Evolutionary conservation across 805 yeast genomes (phyloP), one percentile per base, ranked within the genome.

Genomic region (Henningerozyma blattae): DNA sequence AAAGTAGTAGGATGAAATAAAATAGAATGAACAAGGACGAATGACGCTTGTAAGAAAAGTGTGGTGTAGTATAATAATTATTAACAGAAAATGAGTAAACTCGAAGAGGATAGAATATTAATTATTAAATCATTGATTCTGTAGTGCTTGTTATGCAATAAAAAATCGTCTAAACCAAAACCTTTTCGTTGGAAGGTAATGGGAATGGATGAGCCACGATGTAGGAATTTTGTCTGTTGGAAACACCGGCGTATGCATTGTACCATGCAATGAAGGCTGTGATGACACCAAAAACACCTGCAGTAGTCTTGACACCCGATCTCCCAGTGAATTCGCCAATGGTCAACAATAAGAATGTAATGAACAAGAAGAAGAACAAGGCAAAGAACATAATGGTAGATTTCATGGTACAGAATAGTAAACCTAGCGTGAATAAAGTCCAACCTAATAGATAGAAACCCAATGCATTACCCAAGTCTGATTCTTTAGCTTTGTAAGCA

Each of bases 181-280:
- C n/a, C n/a, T 12, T 24, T 27, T 50, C 54, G 24, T 42, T 39
- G 13, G 43, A 32, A 30, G 66, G 66, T 40, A 61, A 44, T 22
- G 52, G 47, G 32, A 58, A 25, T 24, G 58, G 60, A 33, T 40
- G 42, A 27, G 53, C 56, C 7, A 47, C 35, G 24, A 61, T 17
- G 32, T 61, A 61, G 4, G 84, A 62, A 55, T 80, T 81, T 48
- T 74, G 77, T 25, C 59, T 61, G 38, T 68, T 79, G 20, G 83
- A 74, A 22, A 72, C 52, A 65, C 84, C 85, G 3, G 82, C 80
- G 43, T 64, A 75, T 5, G 84, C 83, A 49, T 76, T 75, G 48
- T 75, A 77, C 77, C 78, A 77, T 1, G 79, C 80, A 32, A 73
- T 52, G 39, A 75, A 62, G 0, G 82, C 68, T 20, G 76, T 70